Conservation (phyloP, 495 filamentous ascomycete species). For the Penicillium robsamsonii region DNA sequence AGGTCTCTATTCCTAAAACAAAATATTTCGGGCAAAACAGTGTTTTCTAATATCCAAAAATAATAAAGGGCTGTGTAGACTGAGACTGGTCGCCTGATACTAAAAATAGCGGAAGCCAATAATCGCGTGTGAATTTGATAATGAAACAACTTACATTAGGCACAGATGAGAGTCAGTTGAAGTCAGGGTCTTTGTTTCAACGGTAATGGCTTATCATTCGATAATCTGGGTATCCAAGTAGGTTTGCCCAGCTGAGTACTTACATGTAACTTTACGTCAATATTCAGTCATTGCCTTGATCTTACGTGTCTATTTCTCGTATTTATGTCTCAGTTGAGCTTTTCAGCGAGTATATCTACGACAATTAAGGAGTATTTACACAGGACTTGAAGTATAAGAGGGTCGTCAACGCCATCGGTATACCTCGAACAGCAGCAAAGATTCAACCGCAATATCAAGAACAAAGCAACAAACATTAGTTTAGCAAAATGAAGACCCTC, state of each 20-base stretch:
- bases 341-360: neutral
- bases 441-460: neutral
- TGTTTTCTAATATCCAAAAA: neutral
- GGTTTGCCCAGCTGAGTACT: neutral
- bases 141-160: neutral
- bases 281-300: neutral
- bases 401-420: neutral
- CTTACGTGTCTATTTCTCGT: neutral
- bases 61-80: neutral
- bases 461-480: neutral
- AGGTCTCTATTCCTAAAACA: neutral
- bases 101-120: neutral
- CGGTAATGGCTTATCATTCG: neutral
- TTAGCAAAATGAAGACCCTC: constrained; percentile 19
- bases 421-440: neutral
- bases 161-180: neutral
- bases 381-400: neutral
- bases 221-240: neutral
- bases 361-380: neutral
- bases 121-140: neutral
- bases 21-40: neutral
- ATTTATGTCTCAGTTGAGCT: neutral
- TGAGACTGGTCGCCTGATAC: neutral
- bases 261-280: constrained; percentile 8
- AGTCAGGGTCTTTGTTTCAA: neutral